These are phyloP conservation scores for Pichia scutulata DNA, from an alignment of 805 yeast genomes.

Conservation along the genomic window DNA sequence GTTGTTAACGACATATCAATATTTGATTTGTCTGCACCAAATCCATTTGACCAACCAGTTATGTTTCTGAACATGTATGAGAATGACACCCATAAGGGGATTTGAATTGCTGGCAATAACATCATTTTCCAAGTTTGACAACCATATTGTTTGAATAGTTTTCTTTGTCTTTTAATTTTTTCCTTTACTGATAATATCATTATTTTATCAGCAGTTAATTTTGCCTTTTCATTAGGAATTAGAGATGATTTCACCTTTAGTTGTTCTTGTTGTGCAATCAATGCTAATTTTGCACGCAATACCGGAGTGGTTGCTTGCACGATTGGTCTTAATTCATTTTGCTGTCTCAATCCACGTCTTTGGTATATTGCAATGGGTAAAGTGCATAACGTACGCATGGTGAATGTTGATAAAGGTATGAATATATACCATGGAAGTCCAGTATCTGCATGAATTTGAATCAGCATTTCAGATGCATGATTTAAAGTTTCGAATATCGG, in stretches of 20 bases:
- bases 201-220: constrained; percentile 71
- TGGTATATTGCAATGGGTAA: constrained; percentile 73
- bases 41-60: constrained; percentile 51
- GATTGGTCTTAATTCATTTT: constrained; percentile 63
- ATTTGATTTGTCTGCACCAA: constrained; percentile 30
- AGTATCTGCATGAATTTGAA: constrained; percentile 41
- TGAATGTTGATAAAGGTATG: constrained; percentile 66
- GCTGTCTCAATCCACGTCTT: constrained; percentile 60
- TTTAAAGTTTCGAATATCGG: constrained; percentile 16
- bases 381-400: constrained; percentile 58
- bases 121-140: constrained; percentile 80
- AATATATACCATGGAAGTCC: constrained; percentile 80
- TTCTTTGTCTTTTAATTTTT: constrained; percentile 63
- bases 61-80: constrained; percentile 67
- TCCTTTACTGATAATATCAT: constrained; percentile 69
- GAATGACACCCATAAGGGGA: constrained; percentile 81
- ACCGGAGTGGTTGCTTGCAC: constrained; percentile 72
- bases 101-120: constrained; percentile 68
- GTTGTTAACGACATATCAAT: constrained; percentile 41
- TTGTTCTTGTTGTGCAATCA: constrained; percentile 33
- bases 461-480: constrained; percentile 30
- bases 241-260: constrained; percentile 12
- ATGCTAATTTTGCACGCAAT: constrained; percentile 48
- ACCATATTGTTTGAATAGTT: constrained; percentile 53
- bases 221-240: constrained; percentile 27